Conservation (phyloP, 495 filamentous ascomycete species). For the Neurospora intermedia region DNA sequence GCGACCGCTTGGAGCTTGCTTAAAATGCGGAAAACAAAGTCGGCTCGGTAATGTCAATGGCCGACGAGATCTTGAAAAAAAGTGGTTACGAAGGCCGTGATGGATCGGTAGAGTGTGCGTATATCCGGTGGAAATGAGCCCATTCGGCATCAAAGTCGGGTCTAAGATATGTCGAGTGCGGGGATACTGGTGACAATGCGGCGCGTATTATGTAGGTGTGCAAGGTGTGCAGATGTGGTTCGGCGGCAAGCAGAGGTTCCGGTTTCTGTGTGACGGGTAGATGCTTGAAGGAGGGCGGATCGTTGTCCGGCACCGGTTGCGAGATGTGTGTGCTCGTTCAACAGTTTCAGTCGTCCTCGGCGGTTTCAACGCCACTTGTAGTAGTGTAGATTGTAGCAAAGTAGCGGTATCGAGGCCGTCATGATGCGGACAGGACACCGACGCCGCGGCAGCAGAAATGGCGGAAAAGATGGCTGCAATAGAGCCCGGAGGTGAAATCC, state of each 20-base stretch:
- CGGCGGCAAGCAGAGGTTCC: neutral
- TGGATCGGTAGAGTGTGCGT: neutral
- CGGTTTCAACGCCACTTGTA: slow-evolving; percentile 13
- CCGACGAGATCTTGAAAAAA: neutral
- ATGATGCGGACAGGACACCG: neutral
- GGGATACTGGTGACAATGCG: slow-evolving; percentile 11
- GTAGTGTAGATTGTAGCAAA: slow-evolving; percentile 14
- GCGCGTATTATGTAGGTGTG: slow-evolving; percentile 16
- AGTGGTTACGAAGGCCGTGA: neutral
- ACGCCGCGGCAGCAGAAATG: slow-evolving; percentile 12
- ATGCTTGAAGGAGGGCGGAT: neutral
- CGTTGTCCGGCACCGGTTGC: neutral
- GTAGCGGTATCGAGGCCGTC: slow-evolving; percentile 5
- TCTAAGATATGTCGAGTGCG: slow-evolving; percentile 2
- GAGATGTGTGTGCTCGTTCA: neutral
- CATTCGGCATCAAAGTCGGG: slow-evolving; percentile 6
- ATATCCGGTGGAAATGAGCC: neutral
- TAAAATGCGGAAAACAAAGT: neutral
- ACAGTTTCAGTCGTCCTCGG: slow-evolving; percentile 7
- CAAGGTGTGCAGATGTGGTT: slow-evolving; percentile 1
- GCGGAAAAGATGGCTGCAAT: neutral
- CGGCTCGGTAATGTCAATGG: neutral
- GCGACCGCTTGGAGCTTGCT: neutral
- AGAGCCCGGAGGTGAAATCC: neutral
- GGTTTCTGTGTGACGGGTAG: neutral